Conservation (phyloP, 1,284 basidiomycete species). For the Trichosporon sp. region DNA sequence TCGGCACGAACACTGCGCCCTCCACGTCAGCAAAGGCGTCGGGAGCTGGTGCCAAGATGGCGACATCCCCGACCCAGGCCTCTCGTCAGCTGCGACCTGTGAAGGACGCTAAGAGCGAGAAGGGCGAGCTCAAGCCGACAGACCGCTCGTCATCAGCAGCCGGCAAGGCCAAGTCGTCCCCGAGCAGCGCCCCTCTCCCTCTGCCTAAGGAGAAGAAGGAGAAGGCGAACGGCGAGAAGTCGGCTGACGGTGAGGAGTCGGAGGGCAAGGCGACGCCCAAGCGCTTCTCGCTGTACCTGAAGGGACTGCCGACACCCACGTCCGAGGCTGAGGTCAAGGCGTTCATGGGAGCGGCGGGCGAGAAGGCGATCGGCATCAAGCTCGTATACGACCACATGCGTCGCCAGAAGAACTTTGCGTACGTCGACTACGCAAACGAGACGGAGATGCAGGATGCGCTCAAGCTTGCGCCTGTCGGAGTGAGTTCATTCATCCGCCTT, state of each 20-base stretch:
- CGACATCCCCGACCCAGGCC: not conserved
- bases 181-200: not conserved
- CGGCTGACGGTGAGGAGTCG: conserved; percentile 42
- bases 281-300: conserved; percentile 79
- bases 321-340: conserved; percentile 65
- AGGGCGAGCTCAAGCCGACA: not conserved
- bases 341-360: conserved; percentile 55
- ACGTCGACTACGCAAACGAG: conserved; percentile 81
- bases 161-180: conserved; percentile 12
- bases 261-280: conserved; percentile 59
- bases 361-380: conserved; percentile 51
- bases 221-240: conserved; percentile 18
- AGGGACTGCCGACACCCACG: conserved; percentile 55
- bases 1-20: not conserved
- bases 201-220: conserved; percentile 43
- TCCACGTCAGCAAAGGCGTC: not conserved
- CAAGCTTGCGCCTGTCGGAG: conserved; percentile 60
- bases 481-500: conserved; percentile 42
- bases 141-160: not conserved
- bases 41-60: not conserved
- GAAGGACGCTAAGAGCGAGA: conserved; percentile 13
- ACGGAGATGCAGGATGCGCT: conserved; percentile 71
- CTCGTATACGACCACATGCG: conserved; percentile 53
- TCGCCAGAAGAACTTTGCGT: conserved; percentile 53
- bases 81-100: not conserved